A percentile compares a stretch with the other conserved stretches of the same genome.
These are phyloP conservation scores for Agapanthus africanus DNA, from an alignment of 106 monocot species.

Conservation along the genomic window DNA sequence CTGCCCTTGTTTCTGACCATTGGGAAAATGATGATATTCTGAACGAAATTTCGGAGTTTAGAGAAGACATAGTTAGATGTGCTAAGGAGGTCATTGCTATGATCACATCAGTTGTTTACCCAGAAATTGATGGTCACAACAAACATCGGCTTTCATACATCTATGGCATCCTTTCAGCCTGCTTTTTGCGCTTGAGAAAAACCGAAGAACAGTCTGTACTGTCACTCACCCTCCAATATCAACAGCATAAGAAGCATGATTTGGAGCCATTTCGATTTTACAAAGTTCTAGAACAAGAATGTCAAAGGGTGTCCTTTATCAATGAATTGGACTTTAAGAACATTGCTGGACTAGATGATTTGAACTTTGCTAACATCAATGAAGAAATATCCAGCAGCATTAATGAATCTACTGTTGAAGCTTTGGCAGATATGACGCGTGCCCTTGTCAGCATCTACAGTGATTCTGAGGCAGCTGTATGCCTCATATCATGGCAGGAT, in stretches of 20 bases:
- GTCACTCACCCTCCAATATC: constrained; percentile 6
- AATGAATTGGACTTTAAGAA: constrained; percentile 74
- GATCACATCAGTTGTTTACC: constrained; percentile 59
- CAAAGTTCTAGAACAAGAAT: constrained; percentile 82
- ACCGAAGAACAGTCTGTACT: constrained; percentile 23
- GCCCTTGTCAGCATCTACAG: constrained; percentile 39
- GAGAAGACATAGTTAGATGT: constrained; percentile 60
- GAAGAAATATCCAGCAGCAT: constrained; percentile 68
- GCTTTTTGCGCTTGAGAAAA: constrained; percentile 38
- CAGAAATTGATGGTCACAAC: constrained; percentile 66
- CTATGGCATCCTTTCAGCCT: constrained; percentile 72
- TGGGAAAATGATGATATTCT: constrained; percentile 90
- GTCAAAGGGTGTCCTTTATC: constrained; percentile 56
- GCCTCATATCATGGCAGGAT: constrained; percentile 57
- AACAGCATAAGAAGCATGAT: constrained; percentile 32
- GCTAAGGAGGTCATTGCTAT: constrained; percentile 57
- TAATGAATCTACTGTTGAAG: constrained; percentile 50
- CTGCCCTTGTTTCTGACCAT: constrained; percentile 65
- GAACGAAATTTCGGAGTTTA: constrained; percentile 65
- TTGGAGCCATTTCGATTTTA: constrained; percentile 60
- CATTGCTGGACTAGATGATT: constrained; percentile 57
- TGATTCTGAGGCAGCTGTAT: constrained; percentile 27
- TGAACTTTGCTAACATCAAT: constrained; percentile 78
- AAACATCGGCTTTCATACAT: constrained; percentile 78
- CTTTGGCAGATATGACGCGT: constrained; percentile 61